Conservation (phyloP, 2,329 filamentous ascomycete genomes). For the Botrytis pseudocinerea region DNA sequence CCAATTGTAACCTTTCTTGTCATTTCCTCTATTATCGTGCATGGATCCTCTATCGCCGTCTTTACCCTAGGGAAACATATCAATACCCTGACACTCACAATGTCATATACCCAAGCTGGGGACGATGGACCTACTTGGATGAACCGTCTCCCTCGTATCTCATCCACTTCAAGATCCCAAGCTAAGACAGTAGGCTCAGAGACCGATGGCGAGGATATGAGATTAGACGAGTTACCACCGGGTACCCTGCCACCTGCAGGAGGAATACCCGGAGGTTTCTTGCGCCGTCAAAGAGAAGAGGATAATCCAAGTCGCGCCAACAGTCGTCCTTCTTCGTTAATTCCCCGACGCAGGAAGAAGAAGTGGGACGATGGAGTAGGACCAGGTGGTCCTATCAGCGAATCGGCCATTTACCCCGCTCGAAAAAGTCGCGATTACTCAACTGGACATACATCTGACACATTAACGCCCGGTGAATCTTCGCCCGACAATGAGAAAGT, state of each 20-base stretch:
- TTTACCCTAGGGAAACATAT: conserved; percentile 98
- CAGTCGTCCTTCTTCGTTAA: conserved; percentile 61
- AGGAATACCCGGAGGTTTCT: conserved; percentile 71
- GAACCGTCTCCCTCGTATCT: conserved; percentile 78
- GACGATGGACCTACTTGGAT: conserved; percentile 94
- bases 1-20: conserved; percentile 94
- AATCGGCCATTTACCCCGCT: conserved; percentile 82
- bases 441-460: conserved; percentile 38
- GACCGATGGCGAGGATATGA: conserved; percentile 66
- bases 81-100: conserved; percentile 91
- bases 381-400: conserved; percentile 82
- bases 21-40: conserved; percentile 89
- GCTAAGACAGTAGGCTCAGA: conserved; percentile 81
- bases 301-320: conserved; percentile 54
- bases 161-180: conserved; percentile 72
- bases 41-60: conserved; percentile 96
- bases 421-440: conserved; percentile 35
- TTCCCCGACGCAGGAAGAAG: conserved; percentile 62
- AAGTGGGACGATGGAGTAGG: conserved; percentile 71
- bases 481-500: conserved; percentile 35
- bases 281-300: conserved; percentile 82
- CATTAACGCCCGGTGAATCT: conserved; percentile 37
- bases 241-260: conserved; percentile 73
- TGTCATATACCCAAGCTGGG: conserved; percentile 90
- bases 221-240: conserved; percentile 60